phyloP scores from a whole-genome alignment of 129 eudicot species.

The Chrysanthemum lavandulifolium region DNA sequence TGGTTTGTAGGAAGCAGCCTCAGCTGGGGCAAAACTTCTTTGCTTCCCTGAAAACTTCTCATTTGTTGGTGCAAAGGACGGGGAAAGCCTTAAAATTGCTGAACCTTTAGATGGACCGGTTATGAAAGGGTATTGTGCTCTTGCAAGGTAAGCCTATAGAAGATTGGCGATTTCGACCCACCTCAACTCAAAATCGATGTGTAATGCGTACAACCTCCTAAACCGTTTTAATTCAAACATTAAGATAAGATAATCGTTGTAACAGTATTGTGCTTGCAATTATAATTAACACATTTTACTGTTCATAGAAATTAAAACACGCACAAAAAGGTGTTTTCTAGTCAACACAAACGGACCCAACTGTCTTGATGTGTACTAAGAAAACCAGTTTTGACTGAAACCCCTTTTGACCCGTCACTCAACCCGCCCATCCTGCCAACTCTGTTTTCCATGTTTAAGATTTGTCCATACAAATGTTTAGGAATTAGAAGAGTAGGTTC shows the following conservation, averaged over 20 bases:
- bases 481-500: neutral
- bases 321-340: neutral
- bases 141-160: constrained; percentile 55
- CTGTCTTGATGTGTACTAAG: neutral
- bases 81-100: constrained; percentile 84
- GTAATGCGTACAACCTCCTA: neutral
- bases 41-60: constrained; percentile 95
- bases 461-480: constrained; percentile 3
- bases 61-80: constrained; percentile 60
- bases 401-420: neutral
- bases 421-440: neutral
- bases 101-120: constrained; percentile 85
- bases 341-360: neutral
- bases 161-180: too few relatives aligned
- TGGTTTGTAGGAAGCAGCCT: constrained; percentile 73
- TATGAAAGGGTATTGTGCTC: constrained; percentile 74
- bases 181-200: neutral
- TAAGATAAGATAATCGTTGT: neutral
- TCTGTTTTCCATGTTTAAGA: neutral
- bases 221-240: neutral
- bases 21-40: constrained; percentile 84
- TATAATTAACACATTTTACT: neutral
- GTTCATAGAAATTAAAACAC: neutral
- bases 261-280: neutral
- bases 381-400: neutral